Evolutionary conservation across 306 rosid genomes (phyloP), one percentile per base, ranked within the genome.

Genomic region (Cyclanthera cordifolia): DNA sequence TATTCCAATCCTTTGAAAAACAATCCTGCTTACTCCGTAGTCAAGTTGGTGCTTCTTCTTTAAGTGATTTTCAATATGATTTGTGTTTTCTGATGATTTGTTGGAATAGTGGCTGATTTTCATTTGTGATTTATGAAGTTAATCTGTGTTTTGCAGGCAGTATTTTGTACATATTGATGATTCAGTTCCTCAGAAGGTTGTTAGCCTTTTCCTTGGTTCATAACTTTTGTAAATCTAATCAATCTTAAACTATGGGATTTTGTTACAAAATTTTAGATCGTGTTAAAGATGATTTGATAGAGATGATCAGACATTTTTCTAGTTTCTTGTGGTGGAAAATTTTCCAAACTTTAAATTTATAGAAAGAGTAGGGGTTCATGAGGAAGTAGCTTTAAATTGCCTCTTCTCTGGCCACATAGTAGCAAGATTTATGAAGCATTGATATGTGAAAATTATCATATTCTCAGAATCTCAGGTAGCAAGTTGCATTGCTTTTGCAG

Each of bases 11-110:
- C 95, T 5, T 78, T 93, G 85, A 90, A 87, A 81, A 85, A 88
- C 81, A 86, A 90, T 78, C 91, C 96, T 59, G 95, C 96, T 5
- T 93, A 90, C 67, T 93, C 99, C 8, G 99, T 93, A 2, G 99
- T 93, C 14, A 93, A 93, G 96, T 93, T 72, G 68, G 90, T 7
- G 55, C 52, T 41, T 14, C 20, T 63, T 66, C 60, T 51, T 53
- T 28, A 19, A 25, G 70, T 20, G 1, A 37, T 50, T 43, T 53
- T 19, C 53, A 23, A 43, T 20, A 28, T 16, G 6, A 6, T n/a
- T n/a, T 43, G 45, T 25, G 15, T 17, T 17, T 24, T 28, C 55
- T 27, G 11, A 58, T 75, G 28, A 7, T 14, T 16, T 53, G 12
- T n/a, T 53, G 7, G 3, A 15, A 10, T 12, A 30, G 71, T 56